These are phyloP conservation scores for Rhizoclosmatium sp. DNA, from an alignment of 192 early-diverging fungal genomes.

Conservation along the genomic window DNA sequence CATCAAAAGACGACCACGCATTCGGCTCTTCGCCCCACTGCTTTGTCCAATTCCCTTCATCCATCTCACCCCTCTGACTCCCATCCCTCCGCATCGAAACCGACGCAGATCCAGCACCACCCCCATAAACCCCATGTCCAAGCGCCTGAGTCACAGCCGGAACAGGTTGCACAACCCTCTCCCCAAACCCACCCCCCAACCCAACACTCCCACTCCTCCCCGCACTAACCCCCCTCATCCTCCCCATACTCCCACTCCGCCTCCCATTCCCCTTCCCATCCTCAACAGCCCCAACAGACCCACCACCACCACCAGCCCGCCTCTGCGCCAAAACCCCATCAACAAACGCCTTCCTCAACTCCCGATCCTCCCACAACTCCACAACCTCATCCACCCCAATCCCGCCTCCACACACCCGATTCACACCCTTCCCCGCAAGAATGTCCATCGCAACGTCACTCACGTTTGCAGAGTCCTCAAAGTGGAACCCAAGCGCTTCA, in stretches of 20 bases:
- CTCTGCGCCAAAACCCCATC: neutral
- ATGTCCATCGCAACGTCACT: constrained; percentile 61
- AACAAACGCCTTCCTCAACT: constrained; percentile 13
- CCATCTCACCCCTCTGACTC: no score
- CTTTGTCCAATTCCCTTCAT: no score
- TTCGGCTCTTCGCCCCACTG: no score
- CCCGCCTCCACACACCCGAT: neutral
- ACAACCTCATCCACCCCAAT: constrained; percentile 18
- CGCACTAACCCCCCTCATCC: neutral
- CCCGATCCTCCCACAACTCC: constrained; percentile 32
- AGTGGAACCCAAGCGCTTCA: constrained; percentile 43
- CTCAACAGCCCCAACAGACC: neutral
- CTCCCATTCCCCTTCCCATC: neutral
- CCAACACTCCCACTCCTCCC: no score
- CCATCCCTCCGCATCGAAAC: no score
- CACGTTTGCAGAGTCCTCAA: constrained; percentile 43
- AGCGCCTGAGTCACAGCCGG: neutral
- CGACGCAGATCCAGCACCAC: no score
- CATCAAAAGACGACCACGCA: neutral
- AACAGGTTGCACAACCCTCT: neutral
- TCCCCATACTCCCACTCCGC: neutral
- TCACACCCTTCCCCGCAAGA: constrained; percentile 46
- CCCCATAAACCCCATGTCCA: neutral
- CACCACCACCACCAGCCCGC: neutral
- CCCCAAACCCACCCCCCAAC: no score